Base-by-base conservation (phyloP, 345 rosid species). In the Tarenaya hassleriana region DNA sequence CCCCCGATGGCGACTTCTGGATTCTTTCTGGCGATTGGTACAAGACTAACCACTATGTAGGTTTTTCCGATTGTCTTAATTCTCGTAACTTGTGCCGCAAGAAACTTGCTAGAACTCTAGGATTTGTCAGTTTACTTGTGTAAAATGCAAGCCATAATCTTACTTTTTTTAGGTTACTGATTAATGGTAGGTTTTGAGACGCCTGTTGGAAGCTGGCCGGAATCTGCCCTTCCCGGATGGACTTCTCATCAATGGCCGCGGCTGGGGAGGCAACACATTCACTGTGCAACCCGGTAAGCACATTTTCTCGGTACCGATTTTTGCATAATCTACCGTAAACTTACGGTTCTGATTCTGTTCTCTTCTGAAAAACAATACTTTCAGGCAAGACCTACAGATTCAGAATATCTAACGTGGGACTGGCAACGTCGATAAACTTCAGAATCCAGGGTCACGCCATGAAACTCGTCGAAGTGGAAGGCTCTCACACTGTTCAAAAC, bases 1-100 rank as follows among this genome's bases (percentile, higher is more conserved):
- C 77, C 49, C 98, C 98, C 0, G 77, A 62, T 0, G 84, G 88
- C 1, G 96, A 88, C 61, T 78, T 69, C 72, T 75, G 70, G 33
- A 52, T 88, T 13, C 88, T 92, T 0, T 78, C 83, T 1, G 98
- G 98, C 12, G 98, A 92, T 68, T 92, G 96, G 96, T 92, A 78
- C 66, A 76, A 77, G 55, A 67, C 68, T 24, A 78, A 83, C 42
- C 92, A 91, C 79, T 82, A 75, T 63, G 91, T 83, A 73, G 63
- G 75, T 44, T 13, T 27, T 43, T 47, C 1, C 21, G 42, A 14
- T 20, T 14, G 5, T 21, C 53, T 20, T 44, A 29, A 10, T 43
- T 12, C 16, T 16, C 18, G 35, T 50, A 17, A 29, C 58, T 61
- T 61, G 19, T 10, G 10, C 8, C 0, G 8, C 42, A 50, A 41